phyloP scores from a whole-genome alignment of 2,329 filamentous ascomycete species.

The Sclerotinia subarctica region DNA sequence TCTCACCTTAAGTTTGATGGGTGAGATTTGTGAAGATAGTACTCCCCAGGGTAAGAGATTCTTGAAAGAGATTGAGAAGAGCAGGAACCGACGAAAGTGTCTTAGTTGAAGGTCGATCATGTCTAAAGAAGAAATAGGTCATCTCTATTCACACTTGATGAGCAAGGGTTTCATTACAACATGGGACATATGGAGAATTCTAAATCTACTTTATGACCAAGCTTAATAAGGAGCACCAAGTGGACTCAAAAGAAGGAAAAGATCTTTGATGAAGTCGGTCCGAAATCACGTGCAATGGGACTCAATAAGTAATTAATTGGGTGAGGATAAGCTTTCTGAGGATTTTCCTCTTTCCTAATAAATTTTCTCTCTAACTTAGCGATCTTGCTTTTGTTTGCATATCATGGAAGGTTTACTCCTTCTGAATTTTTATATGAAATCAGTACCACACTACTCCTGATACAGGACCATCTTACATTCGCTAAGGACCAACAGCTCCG shows the following conservation, averaged over 20 bases:
- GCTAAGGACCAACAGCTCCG: constrained; percentile 13
- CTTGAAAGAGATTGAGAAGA: background rate
- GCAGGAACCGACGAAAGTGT: background rate
- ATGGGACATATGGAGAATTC: background rate
- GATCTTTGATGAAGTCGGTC: background rate
- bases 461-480: too few relatives aligned
- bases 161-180: background rate
- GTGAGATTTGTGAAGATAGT: background rate
- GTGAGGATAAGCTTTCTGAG: background rate
- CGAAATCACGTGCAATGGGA: background rate
- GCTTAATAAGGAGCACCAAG: background rate
- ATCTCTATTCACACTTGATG: background rate
- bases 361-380: background rate
- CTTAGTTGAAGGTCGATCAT: constrained; percentile 12
- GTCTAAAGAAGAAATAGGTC: background rate
- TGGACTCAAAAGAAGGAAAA: background rate
- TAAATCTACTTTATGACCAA: background rate
- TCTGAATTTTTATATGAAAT: background rate
- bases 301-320: background rate
- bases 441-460: background rate
- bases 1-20: background rate
- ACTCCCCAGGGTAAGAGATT: background rate
- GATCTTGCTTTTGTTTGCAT: background rate
- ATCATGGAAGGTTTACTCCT: background rate
- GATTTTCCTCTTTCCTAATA: background rate